Evolutionary conservation across 225 moss, liverwort and hornwort genomes (phyloP), one percentile per base, ranked within the genome.

Genomic region (Sphagnum tenellum): DNA sequence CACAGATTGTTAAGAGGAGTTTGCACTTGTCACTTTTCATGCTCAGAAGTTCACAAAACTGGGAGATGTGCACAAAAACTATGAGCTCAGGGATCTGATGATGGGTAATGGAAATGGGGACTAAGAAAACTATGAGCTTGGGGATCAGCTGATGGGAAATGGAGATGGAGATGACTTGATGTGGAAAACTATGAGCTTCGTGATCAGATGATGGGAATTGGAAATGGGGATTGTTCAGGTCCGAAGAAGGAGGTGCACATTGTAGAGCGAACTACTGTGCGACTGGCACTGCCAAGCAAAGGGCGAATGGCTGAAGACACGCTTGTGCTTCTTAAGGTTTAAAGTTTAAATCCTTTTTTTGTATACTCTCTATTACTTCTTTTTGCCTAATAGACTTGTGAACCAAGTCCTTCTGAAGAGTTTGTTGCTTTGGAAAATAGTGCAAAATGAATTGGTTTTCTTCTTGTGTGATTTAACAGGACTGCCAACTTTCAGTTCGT

Each of bases 281-380:
- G 96, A 5, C 64, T 96, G 61, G 96, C 90, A 59, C 84, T 96
- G 73, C 96, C 96, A 12, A 96, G 96, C 66, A 96, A 96, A 77
- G 96, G 96, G 55, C 90, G 96, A 46, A 96, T 96, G 96, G 89
- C 96, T 4, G 96, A 96, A 64, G 92, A 92, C 59, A 86, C 92
- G 12, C 86, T 96, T 3, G 85, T 63, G 64, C 77, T 96, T 52
- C 86, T 96, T 68, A 88, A 89, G 85, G 89, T 84, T 66, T 29
- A 29, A 66, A 29, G 29, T 29, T 29, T 29, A 29, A 29, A 29
- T 29, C 29, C 29, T 29, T 29, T 29, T 29, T 29, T 29, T 29
- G 29, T 29, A 29, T 29, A 29, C 29, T 29, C 29, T 29, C 29
- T 29, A 29, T 29, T 29, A 29, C 29, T 29, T 29, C 29, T 29